These are phyloP conservation scores for Ramaria sp. DNA, from an alignment of 768 basidiomycete genomes.

Conservation along the genomic window DNA sequence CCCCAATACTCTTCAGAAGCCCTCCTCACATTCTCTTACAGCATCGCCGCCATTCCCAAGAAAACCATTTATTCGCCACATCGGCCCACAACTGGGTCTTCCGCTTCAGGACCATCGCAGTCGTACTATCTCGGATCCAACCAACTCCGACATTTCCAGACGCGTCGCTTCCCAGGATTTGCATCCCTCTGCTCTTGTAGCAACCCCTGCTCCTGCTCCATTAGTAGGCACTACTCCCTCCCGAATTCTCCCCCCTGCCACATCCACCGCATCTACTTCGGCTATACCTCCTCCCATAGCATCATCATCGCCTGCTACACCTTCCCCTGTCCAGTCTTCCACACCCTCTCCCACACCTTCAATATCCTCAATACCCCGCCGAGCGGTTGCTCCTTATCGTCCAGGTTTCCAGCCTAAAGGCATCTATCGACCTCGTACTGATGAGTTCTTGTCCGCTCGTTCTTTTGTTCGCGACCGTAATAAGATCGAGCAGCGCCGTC, in stretches of 20 bases:
- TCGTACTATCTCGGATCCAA: constrained; percentile 14
- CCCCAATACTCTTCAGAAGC: constrained; percentile 19
- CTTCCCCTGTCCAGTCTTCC: neutral
- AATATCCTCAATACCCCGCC: constrained; percentile 11
- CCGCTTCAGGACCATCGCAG: too few relatives aligned
- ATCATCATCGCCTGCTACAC: neutral
- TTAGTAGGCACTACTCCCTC: neutral
- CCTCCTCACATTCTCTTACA: constrained; percentile 17
- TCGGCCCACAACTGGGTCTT: constrained; percentile 2
- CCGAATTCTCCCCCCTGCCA: neutral
- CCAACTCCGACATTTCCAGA: constrained; percentile 1
- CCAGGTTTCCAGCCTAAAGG: constrained; percentile 93
- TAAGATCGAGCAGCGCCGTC: constrained; percentile 70
- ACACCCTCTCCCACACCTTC: constrained; percentile 4
- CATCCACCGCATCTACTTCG: neutral
- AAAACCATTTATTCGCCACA: neutral
- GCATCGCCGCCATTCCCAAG: neutral
- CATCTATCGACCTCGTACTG: constrained; percentile 67
- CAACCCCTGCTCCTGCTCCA: neutral
- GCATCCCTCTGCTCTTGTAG: neutral
- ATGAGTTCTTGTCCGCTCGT: constrained; percentile 56
- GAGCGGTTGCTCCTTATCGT: constrained; percentile 53
- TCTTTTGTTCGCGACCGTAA: constrained; percentile 29
- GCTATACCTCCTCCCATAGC: neutral
- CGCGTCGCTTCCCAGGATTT: neutral